Evolutionary conservation across 495 filamentous ascomycete genomes (phyloP).

Genomic region (Bacidia rubella): DNA sequence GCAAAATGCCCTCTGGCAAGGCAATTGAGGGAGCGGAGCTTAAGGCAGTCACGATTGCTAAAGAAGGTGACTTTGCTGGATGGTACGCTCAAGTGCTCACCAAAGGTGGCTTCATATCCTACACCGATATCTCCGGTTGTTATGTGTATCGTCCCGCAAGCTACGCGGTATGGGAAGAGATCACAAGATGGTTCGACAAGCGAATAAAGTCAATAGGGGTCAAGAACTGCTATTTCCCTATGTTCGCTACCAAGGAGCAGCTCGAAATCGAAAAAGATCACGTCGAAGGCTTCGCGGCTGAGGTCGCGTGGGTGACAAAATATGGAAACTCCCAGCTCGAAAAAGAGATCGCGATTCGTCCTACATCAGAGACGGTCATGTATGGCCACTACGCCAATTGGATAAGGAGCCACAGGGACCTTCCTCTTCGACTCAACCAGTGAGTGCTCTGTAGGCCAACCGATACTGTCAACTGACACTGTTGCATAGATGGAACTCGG

Average conservation of each 20-base stretch:
- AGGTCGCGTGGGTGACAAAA: slow-evolving; percentile 97
- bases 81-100: slow-evolving; percentile 96
- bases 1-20: slow-evolving; percentile 30
- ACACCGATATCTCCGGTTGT: slow-evolving; percentile 88
- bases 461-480: slow-evolving; percentile 27
- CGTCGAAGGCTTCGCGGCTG: slow-evolving; percentile 92
- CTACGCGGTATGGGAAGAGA: slow-evolving; percentile 85
- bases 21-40: slow-evolving; percentile 49
- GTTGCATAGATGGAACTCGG: slow-evolving; percentile 62
- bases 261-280: slow-evolving; percentile 92
- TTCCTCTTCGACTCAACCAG: slow-evolving; percentile 86
- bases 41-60: slow-evolving; percentile 46
- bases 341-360: slow-evolving; percentile 88
- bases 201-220: slow-evolving; percentile 82
- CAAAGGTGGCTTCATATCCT: slow-evolving; percentile 90
- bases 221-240: slow-evolving; percentile 87
- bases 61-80: slow-evolving; percentile 73
- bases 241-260: slow-evolving; percentile 84
- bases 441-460: slow-evolving; percentile 46
- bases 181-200: slow-evolving; percentile 77
- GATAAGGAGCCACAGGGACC: slow-evolving; percentile 87
- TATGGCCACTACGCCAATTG: slow-evolving; percentile 93
- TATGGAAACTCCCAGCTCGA: slow-evolving; percentile 85
- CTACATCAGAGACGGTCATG: slow-evolving; percentile 90
- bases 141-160: slow-evolving; percentile 81